Conservation (phyloP, 2,329 filamentous ascomycete genomes). For the Aspergillus brunneoviolaceus region DNA sequence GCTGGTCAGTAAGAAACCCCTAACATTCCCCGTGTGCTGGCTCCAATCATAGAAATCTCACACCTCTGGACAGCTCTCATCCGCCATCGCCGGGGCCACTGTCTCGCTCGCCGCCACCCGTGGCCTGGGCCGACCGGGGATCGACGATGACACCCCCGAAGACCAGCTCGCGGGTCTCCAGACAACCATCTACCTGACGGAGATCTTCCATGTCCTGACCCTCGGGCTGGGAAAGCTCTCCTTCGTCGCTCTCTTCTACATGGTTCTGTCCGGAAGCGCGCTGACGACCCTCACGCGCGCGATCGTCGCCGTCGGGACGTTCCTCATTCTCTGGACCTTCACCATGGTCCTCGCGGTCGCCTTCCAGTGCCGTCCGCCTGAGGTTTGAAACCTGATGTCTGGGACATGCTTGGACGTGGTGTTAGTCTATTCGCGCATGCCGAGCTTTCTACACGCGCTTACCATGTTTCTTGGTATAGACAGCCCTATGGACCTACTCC, state of each 20-base stretch:
- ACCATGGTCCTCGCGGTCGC: neutral
- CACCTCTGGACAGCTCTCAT: neutral
- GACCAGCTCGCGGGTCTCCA: neutral
- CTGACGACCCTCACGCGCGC: neutral
- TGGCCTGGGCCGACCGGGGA: neutral
- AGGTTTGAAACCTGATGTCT: neutral
- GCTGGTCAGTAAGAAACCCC: neutral
- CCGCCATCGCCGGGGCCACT: neutral
- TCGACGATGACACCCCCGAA: neutral
- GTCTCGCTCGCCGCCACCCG: slow-evolving; percentile 2
- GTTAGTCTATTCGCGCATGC: neutral
- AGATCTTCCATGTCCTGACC: slow-evolving; percentile 1
- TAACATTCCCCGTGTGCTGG: neutral
- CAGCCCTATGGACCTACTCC: neutral
- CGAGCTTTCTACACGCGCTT: neutral
- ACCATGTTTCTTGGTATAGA: neutral
- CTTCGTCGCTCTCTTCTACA: slow-evolving; percentile 1
- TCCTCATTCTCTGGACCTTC: neutral
- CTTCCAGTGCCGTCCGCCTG: neutral
- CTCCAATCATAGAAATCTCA: neutral
- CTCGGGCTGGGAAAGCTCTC: slow-evolving; percentile 1
- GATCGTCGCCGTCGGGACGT: neutral
- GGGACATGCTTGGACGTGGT: slow-evolving; percentile 1
- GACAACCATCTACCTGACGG: neutral
- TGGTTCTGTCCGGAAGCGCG: neutral